Base-by-base conservation (phyloP, 768 basidiomycete species). In the Auriscalpium vulgare region DNA sequence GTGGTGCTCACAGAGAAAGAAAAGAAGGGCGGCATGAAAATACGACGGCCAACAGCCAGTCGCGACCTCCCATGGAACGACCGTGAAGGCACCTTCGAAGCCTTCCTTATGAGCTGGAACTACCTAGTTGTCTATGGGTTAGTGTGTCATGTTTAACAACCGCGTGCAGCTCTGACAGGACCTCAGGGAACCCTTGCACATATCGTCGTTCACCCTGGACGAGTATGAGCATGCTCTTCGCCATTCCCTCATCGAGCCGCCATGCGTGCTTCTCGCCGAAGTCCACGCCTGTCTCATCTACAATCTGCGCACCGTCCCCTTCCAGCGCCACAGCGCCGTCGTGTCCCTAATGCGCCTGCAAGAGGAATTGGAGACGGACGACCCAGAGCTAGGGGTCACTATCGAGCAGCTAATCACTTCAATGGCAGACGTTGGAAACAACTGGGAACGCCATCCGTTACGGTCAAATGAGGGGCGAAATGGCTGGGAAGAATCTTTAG, bases 101-200 rank as follows among this genome's bases (percentile, higher is more conserved):
- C 78, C 9, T 92, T 97, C 69, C 71, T 98, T 35, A 87, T 91
- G 86, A 75, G 83, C 9, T 99, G 95, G 95, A 94, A 91, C 70
- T 95, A 95, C 69, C 71, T 98, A 54, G 87, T 91, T 53, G 87
- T 93, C 52, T 95, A 95, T 70, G 92, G 94, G 97, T 97, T 67
- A 63, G 53, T 8, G 9, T 37, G 17, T 21, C n/a, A 36, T 6
- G 21, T 10, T 37, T 47, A 23, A 21, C 1, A 14, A 7, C 40
- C 21, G 56, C 37, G 21, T 47, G 23, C 29, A 29, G 17, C 36
- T 49, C 47, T 10, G 44, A 34, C 40, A 53, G 34, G 23, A 44
- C 21, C 2, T 21, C 16, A 44, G 95, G 6, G 85, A 88, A 78
- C 87, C 95, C 1, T 76, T 98, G 14, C 85, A 88, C 59, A 71